Evolutionary conservation across 805 yeast species (phyloP).

Genomic region (Saturnispora dispora): DNA sequence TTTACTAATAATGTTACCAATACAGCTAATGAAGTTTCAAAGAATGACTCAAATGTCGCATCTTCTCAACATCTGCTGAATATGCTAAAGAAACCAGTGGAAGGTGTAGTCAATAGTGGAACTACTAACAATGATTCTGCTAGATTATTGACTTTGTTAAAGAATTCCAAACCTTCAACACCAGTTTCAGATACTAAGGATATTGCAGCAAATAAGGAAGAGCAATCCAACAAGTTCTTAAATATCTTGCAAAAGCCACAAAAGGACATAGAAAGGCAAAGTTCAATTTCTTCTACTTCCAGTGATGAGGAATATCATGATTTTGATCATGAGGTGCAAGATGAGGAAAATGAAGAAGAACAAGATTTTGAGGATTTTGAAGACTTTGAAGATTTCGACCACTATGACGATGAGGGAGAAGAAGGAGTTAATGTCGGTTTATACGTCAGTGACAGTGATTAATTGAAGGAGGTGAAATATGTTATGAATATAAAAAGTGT

Average conservation of each 20-base stretch:
- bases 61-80: constrained; percentile 1
- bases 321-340: not conserved
- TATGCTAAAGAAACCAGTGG: not conserved
- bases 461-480: not conserved
- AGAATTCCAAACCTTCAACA: not conserved
- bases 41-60: not conserved
- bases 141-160: constrained; percentile 3
- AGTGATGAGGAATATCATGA: not conserved
- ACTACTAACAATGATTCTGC: not conserved
- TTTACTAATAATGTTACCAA: not conserved
- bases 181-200: not conserved
- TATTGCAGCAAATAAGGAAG: not conserved
- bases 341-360: not conserved
- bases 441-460: constrained; percentile 7
- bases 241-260: not conserved
- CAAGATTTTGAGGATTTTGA: constrained; percentile 18
- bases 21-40: not conserved
- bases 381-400: constrained; percentile 16
- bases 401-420: constrained; percentile 13
- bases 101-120: not conserved
- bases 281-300: not conserved
- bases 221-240: not conserved
- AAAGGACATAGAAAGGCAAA: not conserved
- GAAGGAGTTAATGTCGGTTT: constrained; percentile 14
- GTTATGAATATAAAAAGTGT: not conserved